A percentile compares a stretch with the other conserved stretches of the same genome.
phyloP scores from a whole-genome alignment of 2,329 filamentous ascomycete genomes.

The Microsporum canis region DNA sequence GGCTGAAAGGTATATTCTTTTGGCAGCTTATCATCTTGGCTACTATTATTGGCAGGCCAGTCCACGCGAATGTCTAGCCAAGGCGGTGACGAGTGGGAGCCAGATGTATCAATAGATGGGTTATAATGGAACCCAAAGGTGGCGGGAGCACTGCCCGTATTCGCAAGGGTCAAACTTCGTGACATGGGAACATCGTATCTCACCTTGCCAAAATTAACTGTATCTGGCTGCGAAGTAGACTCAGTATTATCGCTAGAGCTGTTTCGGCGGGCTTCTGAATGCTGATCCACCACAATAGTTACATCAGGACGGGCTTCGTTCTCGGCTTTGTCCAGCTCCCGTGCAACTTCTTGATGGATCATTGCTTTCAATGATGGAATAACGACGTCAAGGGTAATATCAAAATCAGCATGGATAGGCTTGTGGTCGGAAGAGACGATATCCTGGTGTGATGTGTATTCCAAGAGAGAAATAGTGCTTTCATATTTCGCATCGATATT shows the following conservation, averaged over 20 bases:
- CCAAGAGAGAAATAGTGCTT: conserved; percentile 45
- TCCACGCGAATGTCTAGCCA: conserved; percentile 66
- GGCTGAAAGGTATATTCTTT: conserved; percentile 61
- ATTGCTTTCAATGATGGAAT: conserved; percentile 73
- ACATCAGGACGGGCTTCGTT: conserved; percentile 78
- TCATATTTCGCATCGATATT: conserved; percentile 19
- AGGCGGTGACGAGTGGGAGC: conserved; percentile 36
- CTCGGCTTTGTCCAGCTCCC: conserved; percentile 78
- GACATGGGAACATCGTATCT: conserved; percentile 55
- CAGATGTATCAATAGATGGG: conserved; percentile 41
- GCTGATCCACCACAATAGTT: conserved; percentile 65
- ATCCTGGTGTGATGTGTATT: conserved; percentile 80
- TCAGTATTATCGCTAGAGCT: conserved; percentile 27
- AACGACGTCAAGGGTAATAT: conserved; percentile 73
- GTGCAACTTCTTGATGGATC: conserved; percentile 74
- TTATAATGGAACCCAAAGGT: conserved; percentile 69
- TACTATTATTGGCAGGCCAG: conserved; percentile 34
- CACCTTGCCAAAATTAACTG: conserved; percentile 68
- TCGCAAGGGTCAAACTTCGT: conserved; percentile 70
- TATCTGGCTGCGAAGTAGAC: conserved; percentile 33
- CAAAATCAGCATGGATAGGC: conserved; percentile 73
- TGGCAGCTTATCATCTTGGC: conserved; percentile 16
- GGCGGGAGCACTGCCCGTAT: conserved; percentile 74
- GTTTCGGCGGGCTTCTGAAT: conserved; percentile 9
- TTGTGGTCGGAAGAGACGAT: conserved; percentile 94